Conservation (phyloP, 176 grass and related monocot genomes). For the Triticum aestivum region DNA sequence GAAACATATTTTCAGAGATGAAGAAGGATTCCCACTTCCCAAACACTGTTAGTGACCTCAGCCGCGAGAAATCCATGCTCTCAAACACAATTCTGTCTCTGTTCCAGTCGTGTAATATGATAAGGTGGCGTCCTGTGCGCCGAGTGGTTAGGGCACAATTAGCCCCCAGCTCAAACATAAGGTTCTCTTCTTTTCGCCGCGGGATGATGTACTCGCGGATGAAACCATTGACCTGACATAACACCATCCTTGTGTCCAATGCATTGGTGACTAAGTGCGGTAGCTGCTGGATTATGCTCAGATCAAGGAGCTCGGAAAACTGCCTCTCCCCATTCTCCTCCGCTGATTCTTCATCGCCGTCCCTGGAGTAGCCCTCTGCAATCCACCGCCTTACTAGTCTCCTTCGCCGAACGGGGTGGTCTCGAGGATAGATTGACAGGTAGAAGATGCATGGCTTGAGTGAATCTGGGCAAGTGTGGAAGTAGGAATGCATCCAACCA, state of each 20-base stretch:
- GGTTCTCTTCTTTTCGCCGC: background rate
- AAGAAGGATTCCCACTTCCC: background rate
- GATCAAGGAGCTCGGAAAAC: slow-evolving; percentile 19
- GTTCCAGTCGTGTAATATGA: background rate
- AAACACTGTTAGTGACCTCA: slow-evolving; percentile 33
- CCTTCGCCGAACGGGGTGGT: background rate
- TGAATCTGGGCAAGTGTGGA: background rate
- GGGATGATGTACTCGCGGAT: slow-evolving; percentile 28
- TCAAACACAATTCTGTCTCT: background rate
- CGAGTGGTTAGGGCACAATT: background rate
- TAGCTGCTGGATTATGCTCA: slow-evolving; percentile 17
- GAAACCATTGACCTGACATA: slow-evolving; percentile 34
- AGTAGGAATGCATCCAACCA: slow-evolving; percentile 18
- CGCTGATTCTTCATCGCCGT: background rate
- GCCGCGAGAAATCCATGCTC: background rate
- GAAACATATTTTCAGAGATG: background rate
- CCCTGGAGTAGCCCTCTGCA: slow-evolving; percentile 16
- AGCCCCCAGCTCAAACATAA: background rate
- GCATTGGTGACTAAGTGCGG: background rate
- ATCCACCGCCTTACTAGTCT: slow-evolving; percentile 47
- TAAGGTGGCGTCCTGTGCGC: slow-evolving; percentile 5
- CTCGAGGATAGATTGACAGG: slow-evolving; percentile 22
- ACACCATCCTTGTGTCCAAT: background rate
- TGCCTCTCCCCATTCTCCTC: background rate
- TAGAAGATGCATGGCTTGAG: slow-evolving; percentile 52